Evolutionary conservation across 2,329 filamentous ascomycete genomes (phyloP), one percentile per base, ranked within the genome.

Genomic region (Periconia sp.): DNA sequence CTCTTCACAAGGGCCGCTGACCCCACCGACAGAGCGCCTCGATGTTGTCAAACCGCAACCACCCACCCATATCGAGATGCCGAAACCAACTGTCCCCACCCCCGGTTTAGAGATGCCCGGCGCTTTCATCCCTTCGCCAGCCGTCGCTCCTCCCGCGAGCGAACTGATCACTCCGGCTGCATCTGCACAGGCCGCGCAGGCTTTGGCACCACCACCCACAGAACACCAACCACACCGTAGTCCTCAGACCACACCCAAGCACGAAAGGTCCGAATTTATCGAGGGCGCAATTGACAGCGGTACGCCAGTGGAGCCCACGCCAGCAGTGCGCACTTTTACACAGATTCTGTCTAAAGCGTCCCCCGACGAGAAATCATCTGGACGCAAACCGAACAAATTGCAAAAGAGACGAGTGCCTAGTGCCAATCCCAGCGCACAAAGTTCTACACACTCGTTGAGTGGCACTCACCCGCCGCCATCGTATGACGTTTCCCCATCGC

Each of bases 351-450:
- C 62, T 15, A 70, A 66, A 53, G 66, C 64, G 2, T 95, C 51
- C 81, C 88, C 48, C 84, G 83, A 85, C 41, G 81, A 76, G 3
- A 87, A 87, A 57, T 86, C 83, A 63, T 74, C 78, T n/a, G 68
- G 67, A 9, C 84, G 90, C 44, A 88, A 88, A 69, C 91, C 92
- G 0, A 97, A 96, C 67, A 96, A 97, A 74, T 78, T 99, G 48
- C 89, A 88, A 73, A 97, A 97, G 79, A 96, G 91, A 56, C 60
- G 87, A n/a, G 79, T 89, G 51, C 87, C 90, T 0, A 87, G 90
- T 66, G 76, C 89, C 19, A 92, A 91, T 62, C 88, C 87, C 18
- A 97, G 93, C 69, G 92, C 93, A 0, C 92, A 96, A 59, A 97
- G 92, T 68, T 97, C 94, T 15, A 89, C 85, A 7, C 85, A 89